Base-by-base conservation (phyloP, 768 basidiomycete genomes). In the Mycena vitilis region DNA sequence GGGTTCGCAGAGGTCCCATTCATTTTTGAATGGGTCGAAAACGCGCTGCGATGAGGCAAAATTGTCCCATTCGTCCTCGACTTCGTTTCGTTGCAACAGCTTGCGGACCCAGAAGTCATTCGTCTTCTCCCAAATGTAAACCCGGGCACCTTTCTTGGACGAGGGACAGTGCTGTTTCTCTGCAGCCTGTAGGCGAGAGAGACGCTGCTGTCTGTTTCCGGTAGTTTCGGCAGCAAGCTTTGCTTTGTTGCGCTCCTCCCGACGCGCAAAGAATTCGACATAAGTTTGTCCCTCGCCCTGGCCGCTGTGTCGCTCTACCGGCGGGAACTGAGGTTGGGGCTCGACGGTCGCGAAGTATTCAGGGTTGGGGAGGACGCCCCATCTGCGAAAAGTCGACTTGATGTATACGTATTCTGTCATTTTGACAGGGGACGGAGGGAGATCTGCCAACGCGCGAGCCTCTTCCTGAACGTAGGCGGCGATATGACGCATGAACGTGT, bases 1-100 rank as follows among this genome's bases (percentile, higher is more conserved):
- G 40, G 55, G 55, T 23, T 56, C 22, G 63, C 75, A 75, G 4
- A 76, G 51, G 59, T 75, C 75, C 72, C 75, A 75, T 57, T 74
- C 72, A 63, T 75, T 61, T 23, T 40, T 48, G 54, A 71, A 71
- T 16, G 67, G 59, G 58, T 75, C 62, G 57, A 71, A 75, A 54
- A 66, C 45, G 16, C 66, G 48, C 54, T 74, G 73, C 13, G 25
- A 66, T 8, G 10, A 4, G n/a, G 23, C 30, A 66, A 69, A 75
- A 38, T 56, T 38, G 5, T 56, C 40, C 76, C 76, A 78, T 23
- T 62, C 37, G 15, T 47, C 34, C 18, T 63, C 61, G 40, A 68
- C 68, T 7, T 69, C 38, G 5, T 30, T 34, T 22, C 74, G 59
- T 25, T 68, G 60, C 12, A 68, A 63, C 20, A 65, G 57, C 54